These are phyloP conservation scores for Verticillium tricorpus DNA, from an alignment of 2,329 filamentous ascomycete genomes.

Conservation along the genomic window DNA sequence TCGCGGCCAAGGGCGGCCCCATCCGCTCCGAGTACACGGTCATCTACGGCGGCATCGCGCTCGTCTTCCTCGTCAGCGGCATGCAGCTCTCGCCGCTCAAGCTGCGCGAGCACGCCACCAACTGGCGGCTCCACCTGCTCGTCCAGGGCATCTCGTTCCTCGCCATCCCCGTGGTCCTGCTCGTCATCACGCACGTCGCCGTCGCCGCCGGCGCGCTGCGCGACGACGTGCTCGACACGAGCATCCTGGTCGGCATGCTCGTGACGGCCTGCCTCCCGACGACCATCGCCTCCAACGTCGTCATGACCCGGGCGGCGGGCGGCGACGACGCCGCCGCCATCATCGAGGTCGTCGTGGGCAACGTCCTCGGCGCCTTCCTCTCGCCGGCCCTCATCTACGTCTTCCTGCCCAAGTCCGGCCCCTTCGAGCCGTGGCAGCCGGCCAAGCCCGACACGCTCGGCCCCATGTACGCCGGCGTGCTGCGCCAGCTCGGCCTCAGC, in stretches of 20 bases:
- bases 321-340: constrained; percentile 63
- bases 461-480: constrained; percentile 61
- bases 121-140: constrained; percentile 64
- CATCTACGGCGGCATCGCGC: constrained; percentile 62
- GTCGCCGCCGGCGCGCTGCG: constrained; percentile 41
- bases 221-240: constrained; percentile 55
- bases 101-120: constrained; percentile 55
- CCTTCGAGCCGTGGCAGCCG: constrained; percentile 53
- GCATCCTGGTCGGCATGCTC: constrained; percentile 63
- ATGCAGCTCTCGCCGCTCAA: constrained; percentile 62
- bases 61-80: constrained; percentile 69
- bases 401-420: constrained; percentile 48
- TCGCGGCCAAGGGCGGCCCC: constrained; percentile 42
- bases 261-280: constrained; percentile 66
- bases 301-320: constrained; percentile 66
- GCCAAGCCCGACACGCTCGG: constrained; percentile 47
- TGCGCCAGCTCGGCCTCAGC: constrained; percentile 64
- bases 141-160: constrained; percentile 66
- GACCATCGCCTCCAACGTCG: constrained; percentile 68
- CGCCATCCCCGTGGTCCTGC: constrained; percentile 58
- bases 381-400: constrained; percentile 60
- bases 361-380: constrained; percentile 64
- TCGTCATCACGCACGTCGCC: constrained; percentile 45
- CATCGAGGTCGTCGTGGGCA: constrained; percentile 67
- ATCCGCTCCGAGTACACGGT: constrained; percentile 55